phyloP scores from a whole-genome alignment of 225 moss, liverwort and hornwort species.

The Climacium dendroides region DNA sequence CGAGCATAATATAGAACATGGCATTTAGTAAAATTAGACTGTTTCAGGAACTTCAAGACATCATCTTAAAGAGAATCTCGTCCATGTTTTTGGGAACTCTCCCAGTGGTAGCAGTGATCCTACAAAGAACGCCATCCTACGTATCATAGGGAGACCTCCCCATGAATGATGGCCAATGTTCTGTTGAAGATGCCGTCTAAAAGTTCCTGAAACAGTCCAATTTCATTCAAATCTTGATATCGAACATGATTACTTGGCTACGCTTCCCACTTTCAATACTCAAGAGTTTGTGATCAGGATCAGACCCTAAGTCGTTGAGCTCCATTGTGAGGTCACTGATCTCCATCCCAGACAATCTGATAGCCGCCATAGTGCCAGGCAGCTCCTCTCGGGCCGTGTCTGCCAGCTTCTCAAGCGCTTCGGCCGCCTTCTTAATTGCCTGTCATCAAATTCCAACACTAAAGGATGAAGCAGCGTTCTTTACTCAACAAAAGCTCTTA shows the following conservation, averaged over 20 bases:
- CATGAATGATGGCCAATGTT: not conserved
- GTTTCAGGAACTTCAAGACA: not conserved
- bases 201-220: not conserved
- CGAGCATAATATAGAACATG: not conserved
- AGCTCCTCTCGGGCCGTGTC: conserved; percentile 92
- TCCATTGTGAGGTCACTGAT: conserved; percentile 99
- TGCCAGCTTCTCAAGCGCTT: conserved; percentile 76
- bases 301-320: conserved; percentile 91
- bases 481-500: not conserved
- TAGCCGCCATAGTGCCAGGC: conserved; percentile 95
- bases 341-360: conserved; percentile 97
- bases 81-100: not conserved
- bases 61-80: not conserved
- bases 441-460: conserved; percentile 4
- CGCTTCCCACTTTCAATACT: not conserved
- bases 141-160: not conserved
- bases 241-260: not conserved
- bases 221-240: not conserved
- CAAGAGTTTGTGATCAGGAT: not conserved
- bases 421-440: conserved; percentile 79
- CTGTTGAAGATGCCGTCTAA: not conserved
- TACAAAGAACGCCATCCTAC: not conserved
- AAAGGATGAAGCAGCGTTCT: not conserved
- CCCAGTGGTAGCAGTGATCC: no score
- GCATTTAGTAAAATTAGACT: not conserved